Percentiles rank a stretch among this genome's conserved stretches.
Evolutionary conservation across 805 yeast genomes (phyloP).

Genomic region (Cyberlindnera meyerae): DNA sequence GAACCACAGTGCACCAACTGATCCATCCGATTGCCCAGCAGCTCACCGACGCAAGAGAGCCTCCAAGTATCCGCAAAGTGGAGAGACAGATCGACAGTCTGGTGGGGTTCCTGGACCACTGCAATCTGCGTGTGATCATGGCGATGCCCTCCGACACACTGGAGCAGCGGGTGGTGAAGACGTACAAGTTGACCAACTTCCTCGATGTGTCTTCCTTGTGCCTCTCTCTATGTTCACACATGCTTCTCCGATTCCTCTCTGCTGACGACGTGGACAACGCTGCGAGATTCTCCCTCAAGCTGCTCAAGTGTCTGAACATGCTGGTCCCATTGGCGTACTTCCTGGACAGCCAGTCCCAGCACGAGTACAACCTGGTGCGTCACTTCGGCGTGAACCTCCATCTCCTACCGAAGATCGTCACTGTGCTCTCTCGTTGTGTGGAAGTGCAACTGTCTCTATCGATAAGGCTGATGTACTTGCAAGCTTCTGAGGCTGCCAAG

Average conservation of each 20-base stretch:
- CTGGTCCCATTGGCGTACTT: conserved; percentile 9
- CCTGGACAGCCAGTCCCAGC: conserved; percentile 8
- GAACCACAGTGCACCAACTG: conserved; percentile 4
- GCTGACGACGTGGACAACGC: conserved; percentile 6
- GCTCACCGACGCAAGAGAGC: conserved; percentile 4
- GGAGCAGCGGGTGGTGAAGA: conserved; percentile 2
- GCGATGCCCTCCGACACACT: conserved; percentile 5
- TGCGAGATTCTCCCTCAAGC: conserved; percentile 7
- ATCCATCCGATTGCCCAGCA: conserved; percentile 4
- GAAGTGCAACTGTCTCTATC: conserved; percentile 12
- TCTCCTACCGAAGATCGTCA: conserved; percentile 12
- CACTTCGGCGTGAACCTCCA: conserved; percentile 16
- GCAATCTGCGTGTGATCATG: conserved; percentile 7
- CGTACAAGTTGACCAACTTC: conserved; percentile 9
- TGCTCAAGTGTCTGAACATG: conserved; percentile 6
- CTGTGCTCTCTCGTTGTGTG: conserved; percentile 11
- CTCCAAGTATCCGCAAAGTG: conserved; percentile 7
- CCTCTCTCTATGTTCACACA: conserved; percentile 3
- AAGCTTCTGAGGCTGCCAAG: conserved; percentile 2
- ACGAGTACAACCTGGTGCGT: conserved; percentile 7
- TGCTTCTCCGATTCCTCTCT: conserved; percentile 5
- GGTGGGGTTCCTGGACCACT: conserved; percentile 6
- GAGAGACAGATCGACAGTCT: conserved; percentile 5
- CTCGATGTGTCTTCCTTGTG: conserved; percentile 5
- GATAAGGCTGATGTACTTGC: conserved; percentile 8